Base-by-base conservation (phyloP, 768 basidiomycete genomes). In the Rhodosporidiobolus odoratus region DNA sequence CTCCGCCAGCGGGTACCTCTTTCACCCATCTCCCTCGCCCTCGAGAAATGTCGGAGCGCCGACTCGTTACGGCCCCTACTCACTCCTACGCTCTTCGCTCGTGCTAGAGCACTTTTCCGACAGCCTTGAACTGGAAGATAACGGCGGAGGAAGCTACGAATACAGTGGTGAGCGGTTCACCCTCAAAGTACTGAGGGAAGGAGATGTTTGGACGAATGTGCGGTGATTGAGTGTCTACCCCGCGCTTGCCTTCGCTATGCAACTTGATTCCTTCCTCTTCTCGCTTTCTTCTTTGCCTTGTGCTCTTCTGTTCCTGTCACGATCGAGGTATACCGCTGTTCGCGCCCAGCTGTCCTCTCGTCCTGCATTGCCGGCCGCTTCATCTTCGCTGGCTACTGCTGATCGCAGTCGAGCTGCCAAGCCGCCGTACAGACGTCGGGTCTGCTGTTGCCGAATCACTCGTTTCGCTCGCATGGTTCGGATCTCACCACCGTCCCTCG, bases 31-130 rank as follows among this genome's bases (percentile, higher is more conserved):
- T 1, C 74, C 74, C 1, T 61, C 66, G 5, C 66, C 52, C 30
- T n/a, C n/a, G n/a, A n/a, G n/a, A n/a, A n/a, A n/a, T n/a, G n/a
- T n/a, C n/a, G n/a, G n/a, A n/a, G n/a, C n/a, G n/a, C n/a, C n/a
- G n/a, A n/a, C n/a, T n/a, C n/a, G n/a, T n/a, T 71, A 72, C 61
- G 74, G 74, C 5, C 58, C 66, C 0, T 72, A 72, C 69, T 71
- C 69, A 15, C 64, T 75, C 2, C 32, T 75, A n/a, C 25, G 69
- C n/a, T 75, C 74, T 1, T 63, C 62, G 2, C 64, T 75, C 27
- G 74, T 71, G 12, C 45, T 71, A 16, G 64, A 68, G 13, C 62
- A 60, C 32, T 59, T 75, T 34, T 35, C 66, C 34, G 45, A 66
- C 4, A 34, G 40, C 6, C 67, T 75, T 17, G 70, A 68, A n/a